Evolutionary conservation across 768 basidiomycete genomes (phyloP).

Genomic region (Leucocoprinus leucothites): DNA sequence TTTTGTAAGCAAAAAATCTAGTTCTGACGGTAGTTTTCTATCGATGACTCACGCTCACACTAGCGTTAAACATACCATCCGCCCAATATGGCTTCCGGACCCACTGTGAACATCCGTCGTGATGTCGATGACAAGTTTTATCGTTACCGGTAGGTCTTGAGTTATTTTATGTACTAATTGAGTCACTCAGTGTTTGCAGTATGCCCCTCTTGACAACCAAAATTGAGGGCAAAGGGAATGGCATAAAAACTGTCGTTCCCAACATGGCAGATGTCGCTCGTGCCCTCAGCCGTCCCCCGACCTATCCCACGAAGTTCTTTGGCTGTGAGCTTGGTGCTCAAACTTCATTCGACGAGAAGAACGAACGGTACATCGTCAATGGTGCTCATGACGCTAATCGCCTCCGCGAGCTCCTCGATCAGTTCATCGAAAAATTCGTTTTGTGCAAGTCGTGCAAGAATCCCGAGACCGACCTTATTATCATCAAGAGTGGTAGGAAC

Average conservation of each 20-base stretch:
- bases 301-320: constrained; percentile 99
- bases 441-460: constrained; percentile 98
- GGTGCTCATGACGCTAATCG: constrained; percentile 91
- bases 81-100: constrained; percentile 82
- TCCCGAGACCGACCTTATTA: constrained; percentile 93
- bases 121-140: constrained; percentile 98
- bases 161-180: neutral
- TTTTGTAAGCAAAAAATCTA: constrained; percentile 39
- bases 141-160: constrained; percentile 68
- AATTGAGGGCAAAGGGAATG: constrained; percentile 99
- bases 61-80: constrained; percentile 54
- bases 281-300: constrained; percentile 90
- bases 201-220: constrained; percentile 96
- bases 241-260: constrained; percentile 98
- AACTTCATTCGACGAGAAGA: constrained; percentile 93
- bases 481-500: constrained; percentile 75
- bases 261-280: constrained; percentile 99
- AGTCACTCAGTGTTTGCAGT: constrained; percentile 32
- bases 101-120: constrained; percentile 86
- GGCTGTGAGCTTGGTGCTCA: constrained; percentile 98
- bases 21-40: neutral
- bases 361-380: constrained; percentile 98
- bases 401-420: constrained; percentile 92
- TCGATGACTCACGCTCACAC: neutral
- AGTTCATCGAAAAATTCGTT: constrained; percentile 98